phyloP scores from a whole-genome alignment of 1,139 yeast genomes.

The Zygotorulaspora mrakii region DNA sequence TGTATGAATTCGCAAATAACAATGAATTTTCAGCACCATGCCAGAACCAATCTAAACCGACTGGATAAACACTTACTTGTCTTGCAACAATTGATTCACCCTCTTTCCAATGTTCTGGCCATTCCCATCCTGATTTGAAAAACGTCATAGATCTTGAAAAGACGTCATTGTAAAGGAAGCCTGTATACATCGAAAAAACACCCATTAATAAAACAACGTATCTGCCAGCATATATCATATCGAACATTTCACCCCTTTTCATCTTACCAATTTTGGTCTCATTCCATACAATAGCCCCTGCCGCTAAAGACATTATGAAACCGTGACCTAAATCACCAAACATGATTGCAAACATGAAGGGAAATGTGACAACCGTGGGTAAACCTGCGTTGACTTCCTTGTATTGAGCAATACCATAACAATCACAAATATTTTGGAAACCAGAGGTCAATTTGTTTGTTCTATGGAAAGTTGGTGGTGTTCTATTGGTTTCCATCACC shows the following conservation, averaged over 20 bases:
- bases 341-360: constrained; percentile 98
- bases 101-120: constrained; percentile 69
- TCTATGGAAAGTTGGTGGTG: constrained; percentile 91
- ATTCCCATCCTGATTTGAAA: constrained; percentile 85
- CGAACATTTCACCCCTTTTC: constrained; percentile 88
- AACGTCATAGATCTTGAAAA: constrained; percentile 87
- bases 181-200: constrained; percentile 86
- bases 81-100: constrained; percentile 63
- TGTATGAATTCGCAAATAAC: constrained; percentile 87
- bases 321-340: constrained; percentile 99
- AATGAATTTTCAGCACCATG: constrained; percentile 93
- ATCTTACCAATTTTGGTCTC: constrained; percentile 62
- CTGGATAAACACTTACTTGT: constrained; percentile 63
- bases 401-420: constrained; percentile 90
- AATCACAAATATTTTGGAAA: constrained; percentile 90
- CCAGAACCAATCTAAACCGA: constrained; percentile 95
- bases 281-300: constrained; percentile 61
- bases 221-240: constrained; percentile 92
- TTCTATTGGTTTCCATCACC: constrained; percentile 70
- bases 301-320: constrained; percentile 68
- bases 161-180: constrained; percentile 86
- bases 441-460: constrained; percentile 90
- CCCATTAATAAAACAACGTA: constrained; percentile 92
- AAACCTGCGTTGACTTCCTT: constrained; percentile 95
- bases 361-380: constrained; percentile 92